Base-by-base conservation (phyloP, 2,329 filamentous ascomycete genomes). In the Epichloe baconii region DNA sequence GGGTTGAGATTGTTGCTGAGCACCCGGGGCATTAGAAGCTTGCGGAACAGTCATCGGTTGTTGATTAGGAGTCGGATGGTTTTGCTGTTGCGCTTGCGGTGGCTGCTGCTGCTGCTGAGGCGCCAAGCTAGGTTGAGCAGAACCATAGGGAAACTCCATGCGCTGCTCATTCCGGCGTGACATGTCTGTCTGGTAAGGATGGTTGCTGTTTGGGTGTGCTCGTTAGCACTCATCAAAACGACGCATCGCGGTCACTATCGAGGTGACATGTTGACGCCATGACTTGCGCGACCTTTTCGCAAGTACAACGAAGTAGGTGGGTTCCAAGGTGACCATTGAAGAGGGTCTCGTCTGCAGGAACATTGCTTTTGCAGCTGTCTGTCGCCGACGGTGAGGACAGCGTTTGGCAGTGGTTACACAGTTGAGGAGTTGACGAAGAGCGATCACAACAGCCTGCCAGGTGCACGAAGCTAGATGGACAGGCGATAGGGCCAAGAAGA, bases 181-280 rank as follows among this genome's bases (percentile, higher is more conserved):
- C 73, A 78, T 73, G 55, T 78, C 74, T 58, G 68, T 63, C 63
- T 73, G 74, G 59, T 78, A 78, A 50, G 70, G 63, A 60, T 78
- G 73, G 53, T 68, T 67, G 59, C 67, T 69, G 53, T 60, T 53
- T 56, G 53, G 55, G 52, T 42, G 55, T 51, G 55, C 51, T 53
- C 57, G 57, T 67, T 58, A 67, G 65, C 59, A 58, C 44, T 44
- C 11, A 14, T 44, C 6, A 17, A 12, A 21, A 44, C 10, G 3
- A 41, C 17, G 31, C 48, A 31, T 10, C 12, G 26, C 31, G 14
- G 36, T 26, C 15, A 21, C 36, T 5, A 15, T n/a, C 23, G 44
- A 31, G 36, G 19, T 14, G 17, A 34, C 48, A 44, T 37, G 21
- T 38, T 21, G 48, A 15, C 34, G 17, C 23, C 21, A 26, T 34